Conservation (phyloP, 2,329 filamentous ascomycete genomes). For the Ceratocystis smalleyi region DNA sequence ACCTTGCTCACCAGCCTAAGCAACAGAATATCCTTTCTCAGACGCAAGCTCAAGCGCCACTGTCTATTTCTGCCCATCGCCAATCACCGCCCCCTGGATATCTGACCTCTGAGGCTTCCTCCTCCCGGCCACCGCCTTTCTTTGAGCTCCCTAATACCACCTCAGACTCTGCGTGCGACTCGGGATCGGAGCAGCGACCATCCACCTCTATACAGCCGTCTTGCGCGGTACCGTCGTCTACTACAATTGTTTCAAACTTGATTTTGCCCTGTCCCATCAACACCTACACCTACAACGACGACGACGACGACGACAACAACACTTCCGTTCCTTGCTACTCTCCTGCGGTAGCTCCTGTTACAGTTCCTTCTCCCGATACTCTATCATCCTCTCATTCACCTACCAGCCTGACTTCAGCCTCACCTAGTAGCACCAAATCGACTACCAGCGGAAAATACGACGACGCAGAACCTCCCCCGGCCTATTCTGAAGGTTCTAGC, state of each 20-base stretch:
- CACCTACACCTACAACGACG: background rate
- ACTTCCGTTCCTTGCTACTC: slow-evolving; percentile 24
- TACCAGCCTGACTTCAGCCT: background rate
- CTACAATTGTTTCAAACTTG: slow-evolving; percentile 16
- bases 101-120: slow-evolving; percentile 38
- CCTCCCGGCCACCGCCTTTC: slow-evolving; percentile 43
- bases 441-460: slow-evolving; percentile 58
- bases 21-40: slow-evolving; percentile 10
- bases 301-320: slow-evolving; percentile 19
- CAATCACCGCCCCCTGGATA: slow-evolving; percentile 42
- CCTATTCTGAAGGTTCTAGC: slow-evolving; percentile 88
- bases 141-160: slow-evolving; percentile 36
- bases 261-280: slow-evolving; percentile 15
- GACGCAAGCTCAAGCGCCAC: slow-evolving; percentile 11
- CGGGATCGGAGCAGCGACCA: slow-evolving; percentile 23
- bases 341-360: background rate
- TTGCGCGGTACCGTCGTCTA: slow-evolving; percentile 15
- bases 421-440: slow-evolving; percentile 52
- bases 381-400: background rate
- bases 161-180: slow-evolving; percentile 25
- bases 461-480: slow-evolving; percentile 85
- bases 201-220: slow-evolving; percentile 19
- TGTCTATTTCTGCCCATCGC: slow-evolving; percentile 5
- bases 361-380: background rate
- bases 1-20: slow-evolving; percentile 1